Base-by-base conservation (phyloP, 805 yeast genomes). In the Torulaspora indica region DNA sequence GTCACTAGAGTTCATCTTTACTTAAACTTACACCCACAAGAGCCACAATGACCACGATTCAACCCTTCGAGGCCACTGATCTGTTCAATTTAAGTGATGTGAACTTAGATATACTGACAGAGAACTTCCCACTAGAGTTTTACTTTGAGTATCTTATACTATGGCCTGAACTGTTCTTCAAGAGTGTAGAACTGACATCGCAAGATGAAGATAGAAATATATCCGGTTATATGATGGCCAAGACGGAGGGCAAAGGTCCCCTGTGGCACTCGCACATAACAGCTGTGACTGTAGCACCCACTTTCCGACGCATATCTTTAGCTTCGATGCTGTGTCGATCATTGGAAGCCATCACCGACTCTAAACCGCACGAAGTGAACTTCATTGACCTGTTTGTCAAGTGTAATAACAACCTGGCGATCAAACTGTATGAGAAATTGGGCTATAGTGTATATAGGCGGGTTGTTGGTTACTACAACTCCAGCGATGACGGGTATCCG, bases 211-310 rank as follows among this genome's bases (percentile, higher is more conserved):
- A 38, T 5, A 43, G 46, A 31, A 49, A 57, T n/a, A 51, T 62
- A 4, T 68, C 85, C 27, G 91, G 90, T 0, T 84, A 85, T 60
- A 82, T 93, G 95, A 79, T 93, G 79, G 98, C 95, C n/a, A 93
- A 93, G 63, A 82, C 95, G 1, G 98, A 93, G 63, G 98, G 98
- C 0, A 71, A 71, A 29, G 78, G 75, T 4, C 78, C 74, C 37
- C 93, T 89, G 47, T 91, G 97, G 96, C 99, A 93, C 60, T 79
- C 95, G 1, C 99, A 93, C 63, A 89, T 93, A 39, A 88, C 98
- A 0, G 98, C 98, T 0, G 96, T 93, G 3, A 89, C 98, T 0
- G 84, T 93, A 1, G 83, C 84, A 47, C 82, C 86, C 9, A 81
- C 79, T 41, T 91, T 83, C 63, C 69, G 99, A 42, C 70, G 98